Conservation (phyloP, 202 grass and related monocot genomes). For the Setaria italica region DNA sequence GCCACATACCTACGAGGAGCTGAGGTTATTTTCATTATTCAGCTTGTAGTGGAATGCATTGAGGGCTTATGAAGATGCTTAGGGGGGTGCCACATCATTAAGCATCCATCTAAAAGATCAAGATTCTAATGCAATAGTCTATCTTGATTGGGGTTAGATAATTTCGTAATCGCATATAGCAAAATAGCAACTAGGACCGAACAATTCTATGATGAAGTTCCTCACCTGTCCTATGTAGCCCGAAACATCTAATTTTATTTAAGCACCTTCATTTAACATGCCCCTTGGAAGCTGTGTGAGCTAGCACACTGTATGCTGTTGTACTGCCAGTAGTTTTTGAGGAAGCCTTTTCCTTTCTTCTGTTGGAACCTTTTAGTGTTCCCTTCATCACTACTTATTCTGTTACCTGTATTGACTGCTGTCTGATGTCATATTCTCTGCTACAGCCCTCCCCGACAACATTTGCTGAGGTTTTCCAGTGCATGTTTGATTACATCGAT, state of each 20-base stretch:
- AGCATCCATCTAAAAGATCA: background rate
- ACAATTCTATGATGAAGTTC: background rate
- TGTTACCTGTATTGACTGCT: conserved; percentile 13
- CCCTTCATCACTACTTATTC: background rate
- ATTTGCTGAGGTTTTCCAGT: conserved; percentile 92
- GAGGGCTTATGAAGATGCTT: background rate
- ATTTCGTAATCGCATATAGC: background rate
- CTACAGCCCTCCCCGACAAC: conserved; percentile 85
- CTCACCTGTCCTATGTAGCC: background rate
- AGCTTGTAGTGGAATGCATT: background rate
- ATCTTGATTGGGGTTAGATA: background rate
- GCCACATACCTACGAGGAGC: background rate
- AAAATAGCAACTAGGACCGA: background rate
- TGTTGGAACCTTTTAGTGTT: background rate
- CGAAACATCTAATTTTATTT: background rate
- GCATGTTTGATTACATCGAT: conserved; percentile 99
- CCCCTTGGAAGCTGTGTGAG: background rate
- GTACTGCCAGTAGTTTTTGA: background rate
- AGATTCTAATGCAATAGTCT: background rate
- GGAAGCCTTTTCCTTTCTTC: conserved; percentile 2
- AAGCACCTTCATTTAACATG: background rate
- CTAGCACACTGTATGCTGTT: background rate
- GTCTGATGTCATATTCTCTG: background rate
- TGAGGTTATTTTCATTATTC: conserved; percentile 2
- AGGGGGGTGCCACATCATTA: background rate